Base-by-base conservation (phyloP, 2,329 filamentous ascomycete genomes). In the Sarocladiaceae sp. region DNA sequence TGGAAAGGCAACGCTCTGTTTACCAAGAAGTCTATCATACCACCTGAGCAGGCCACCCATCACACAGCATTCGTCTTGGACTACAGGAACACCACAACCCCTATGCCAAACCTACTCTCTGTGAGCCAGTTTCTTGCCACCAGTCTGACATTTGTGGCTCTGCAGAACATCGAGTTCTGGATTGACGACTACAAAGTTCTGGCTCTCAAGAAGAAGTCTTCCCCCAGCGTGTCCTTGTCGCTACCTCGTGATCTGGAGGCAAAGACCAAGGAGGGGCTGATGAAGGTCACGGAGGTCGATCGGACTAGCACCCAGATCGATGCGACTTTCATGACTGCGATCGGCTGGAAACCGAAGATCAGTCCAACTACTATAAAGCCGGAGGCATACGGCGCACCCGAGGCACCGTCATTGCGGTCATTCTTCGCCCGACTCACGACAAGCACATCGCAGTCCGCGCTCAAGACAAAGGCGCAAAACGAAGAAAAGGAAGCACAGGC, bases 1-100 rank as follows among this genome's bases (percentile, higher is more conserved):
- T 99, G 94, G 95, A 97, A 97, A 68, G 92, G 88, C n/a, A 97
- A 97, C 67, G 90, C 90, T 4, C 79, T 99, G 2, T 97, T 96
- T 66, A 99, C 95, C 22, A 87, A 92, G 61, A 89, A 90, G 59
- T 78, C 94, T 20, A 84, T 85, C 58, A 72, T 97, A 7, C 84
- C 87, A 1, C 76, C 82, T 42, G 81, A 82, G 22, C 79, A 90
- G 62, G 71, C 77, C 15, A 87, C 78, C 52, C 75, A 75, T 28
- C 82, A 93, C 60, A 99, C 95, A 2, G 88, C 87, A n/a, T 99
- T 99, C 65, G 85, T 97, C 44, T 78, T 99, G 44, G 92, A 97
- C 64, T 97, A 97, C 69, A 82, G 94, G 63, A 97, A 95, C 65
- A 82, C 82, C 26, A 92, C 88, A 0, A 93, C 91, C 1, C 90